Conservation (phyloP, 140 eudicot genomes). For the Stevia rebaudiana region DNA sequence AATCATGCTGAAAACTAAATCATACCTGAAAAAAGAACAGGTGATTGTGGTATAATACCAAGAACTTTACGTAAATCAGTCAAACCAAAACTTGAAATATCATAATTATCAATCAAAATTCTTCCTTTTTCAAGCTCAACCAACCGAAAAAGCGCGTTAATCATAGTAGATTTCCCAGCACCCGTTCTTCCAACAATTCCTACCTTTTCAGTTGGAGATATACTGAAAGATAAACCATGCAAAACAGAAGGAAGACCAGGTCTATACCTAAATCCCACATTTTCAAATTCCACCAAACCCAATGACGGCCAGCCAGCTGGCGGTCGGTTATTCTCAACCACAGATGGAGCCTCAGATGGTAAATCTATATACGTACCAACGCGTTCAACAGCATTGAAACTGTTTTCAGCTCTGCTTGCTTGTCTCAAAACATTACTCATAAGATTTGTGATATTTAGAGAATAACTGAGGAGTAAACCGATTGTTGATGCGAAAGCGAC, state of each 20-base stretch:
- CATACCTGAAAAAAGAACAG: conserved; percentile 93
- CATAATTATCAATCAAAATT: conserved; percentile 69
- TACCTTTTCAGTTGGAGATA: conserved; percentile 70
- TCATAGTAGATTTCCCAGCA: conserved; percentile 94
- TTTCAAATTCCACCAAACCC: conserved; percentile 65
- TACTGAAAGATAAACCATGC: conserved; percentile 61
- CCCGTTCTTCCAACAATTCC: conserved; percentile 98
- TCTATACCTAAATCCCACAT: conserved; percentile 72
- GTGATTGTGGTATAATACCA: conserved; percentile 88
- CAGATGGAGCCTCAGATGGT: conserved; percentile 73
- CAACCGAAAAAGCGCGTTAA: conserved; percentile 86
- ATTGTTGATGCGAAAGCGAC: conserved; percentile 85
- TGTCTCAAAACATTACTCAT: conserved; percentile 73
- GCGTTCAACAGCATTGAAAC: conserved; percentile 86
- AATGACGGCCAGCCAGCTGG: conserved; percentile 90
- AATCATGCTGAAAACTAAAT: neutral
- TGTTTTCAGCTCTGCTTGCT: conserved; percentile 89
- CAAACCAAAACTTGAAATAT: conserved; percentile 64
- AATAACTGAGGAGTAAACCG: conserved; percentile 86
- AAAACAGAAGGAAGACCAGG: conserved; percentile 87
- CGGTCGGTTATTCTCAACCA: conserved; percentile 63
- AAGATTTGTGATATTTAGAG: conserved; percentile 73
- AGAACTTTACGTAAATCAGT: conserved; percentile 82
- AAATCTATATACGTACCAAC: conserved; percentile 79
- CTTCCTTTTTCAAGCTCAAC: conserved; percentile 89